Base-by-base conservation (phyloP, 345 rosid genomes). In the Bruguiera gymnorhiza region DNA sequence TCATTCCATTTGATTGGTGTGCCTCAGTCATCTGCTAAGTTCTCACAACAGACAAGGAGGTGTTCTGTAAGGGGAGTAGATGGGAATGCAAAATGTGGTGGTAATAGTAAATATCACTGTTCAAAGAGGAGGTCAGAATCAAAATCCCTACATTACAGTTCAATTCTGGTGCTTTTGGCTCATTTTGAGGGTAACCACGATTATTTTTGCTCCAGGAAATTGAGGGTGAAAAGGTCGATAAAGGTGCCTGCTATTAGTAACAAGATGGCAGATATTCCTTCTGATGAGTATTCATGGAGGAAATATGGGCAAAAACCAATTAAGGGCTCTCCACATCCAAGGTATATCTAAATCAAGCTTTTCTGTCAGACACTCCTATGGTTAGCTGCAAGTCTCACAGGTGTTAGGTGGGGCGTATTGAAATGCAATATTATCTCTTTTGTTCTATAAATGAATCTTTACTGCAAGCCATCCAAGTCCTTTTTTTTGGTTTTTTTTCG, bases 261-360 rank as follows among this genome's bases (percentile, higher is more conserved):
- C 84, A 90, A 85, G 86, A 80, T 88, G 67, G 91, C 96, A 2
- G 93, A 90, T 78, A 88, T 90, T 71, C 96, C 96, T 63, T 87
- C 91, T 19, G 96, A 90, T 80, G 96, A 90, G 78, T 88, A 81
- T 68, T 84, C 96, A 34, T 90, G 96, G 96, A 88, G 91, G 71
- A 90, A 90, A 68, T 90, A 90, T 56, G 96, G 96, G 19, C 96
- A 90, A 74, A 90, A 90, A 74, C 96, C 96, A 3, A 90, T 90
- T 30, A 90, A 90, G 67, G 93, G 93, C 20, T 86, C 96, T 76
- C 91, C 93, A 16, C 91, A 88, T 76, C 96, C 96, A 29, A 86
- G 96, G 96, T 86, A 82, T 34, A n/a, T 62, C 58, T 46, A 19
- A 53, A 27, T 39, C 5, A 29, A 29, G 52, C 21, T 57, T 57